Base-by-base conservation (phyloP, 768 basidiomycete species). In the Solioccasus polychromus region DNA sequence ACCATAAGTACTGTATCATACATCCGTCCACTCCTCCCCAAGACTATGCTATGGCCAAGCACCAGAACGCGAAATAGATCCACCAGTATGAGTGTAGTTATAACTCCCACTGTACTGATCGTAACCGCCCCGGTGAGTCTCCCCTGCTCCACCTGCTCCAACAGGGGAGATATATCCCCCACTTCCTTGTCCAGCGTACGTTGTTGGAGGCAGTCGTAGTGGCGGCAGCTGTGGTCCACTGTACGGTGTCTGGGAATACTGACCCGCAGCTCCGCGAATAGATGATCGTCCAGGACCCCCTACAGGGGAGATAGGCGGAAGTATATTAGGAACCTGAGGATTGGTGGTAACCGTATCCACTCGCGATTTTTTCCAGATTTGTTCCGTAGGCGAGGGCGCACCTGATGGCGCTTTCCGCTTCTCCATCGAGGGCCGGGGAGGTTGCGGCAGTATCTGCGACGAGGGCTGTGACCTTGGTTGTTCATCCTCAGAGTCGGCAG, bases 401-500 rank as follows among this genome's bases (percentile, higher is more conserved):
- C 77, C 81, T 8, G 71, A 66, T 5, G 71, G 64, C 9, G 78
- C 77, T 57, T 83, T 86, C 55, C 86, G 78, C 57, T 85, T 86
- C 53, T 70, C 76, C 9, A 62, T 44, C 48, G 68, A 63, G n/a
- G 58, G 67, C 10, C 45, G 54, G 12, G 45, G 43, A 17, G 64
- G 50, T 38, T 59, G 64, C 10, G 65, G 55, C 23, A 73, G 77
- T 18, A 35, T 22, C 38, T 56, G 59, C 17, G 54, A 49, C 10
- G 51, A 53, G 30, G 45, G 29, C 23, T 60, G 58, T 12, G 62
- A 55, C 39, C 57, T 64, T 24, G 65, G 63, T 26, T 74, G 78
- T 39, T 92, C 91, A 11, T 88, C 86, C 45, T 89, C 86, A 19
- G 81, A 80, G 57, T 90, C 88, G 49, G 83, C 69, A 3, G 92